These are phyloP conservation scores for Candida vaughaniae DNA, from an alignment of 805 yeast genomes.

Conservation along the genomic window DNA sequence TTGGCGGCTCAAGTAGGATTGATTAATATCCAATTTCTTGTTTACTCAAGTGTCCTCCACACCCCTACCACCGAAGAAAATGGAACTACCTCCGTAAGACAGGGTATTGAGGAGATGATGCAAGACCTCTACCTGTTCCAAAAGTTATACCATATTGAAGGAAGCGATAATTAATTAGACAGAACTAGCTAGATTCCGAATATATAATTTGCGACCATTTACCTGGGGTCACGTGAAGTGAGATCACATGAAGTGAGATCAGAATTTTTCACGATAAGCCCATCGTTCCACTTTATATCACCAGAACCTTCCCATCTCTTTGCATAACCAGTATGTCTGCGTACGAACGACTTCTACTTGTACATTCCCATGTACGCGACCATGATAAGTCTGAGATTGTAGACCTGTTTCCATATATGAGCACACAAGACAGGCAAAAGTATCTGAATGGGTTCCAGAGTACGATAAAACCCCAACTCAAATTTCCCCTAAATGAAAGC, in stretches of 20 bases:
- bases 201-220: too few species aligned
- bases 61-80: conserved; percentile 9
- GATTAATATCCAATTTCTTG: conserved; percentile 69
- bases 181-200: too few species aligned
- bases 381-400: conserved; percentile 8
- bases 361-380: conserved; percentile 11
- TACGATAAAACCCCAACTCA: not conserved
- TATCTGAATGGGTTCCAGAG: conserved; percentile 6
- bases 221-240: too few species aligned
- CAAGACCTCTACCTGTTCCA: conserved; percentile 50
- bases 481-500: conserved; percentile 5
- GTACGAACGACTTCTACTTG: conserved; percentile 9
- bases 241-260: conserved; percentile 8
- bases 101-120: conserved; percentile 59
- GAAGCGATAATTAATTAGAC: conserved; percentile 35
- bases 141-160: conserved; percentile 43
- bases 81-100: conserved; percentile 22
- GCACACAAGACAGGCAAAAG: conserved; percentile 4
- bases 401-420: conserved; percentile 12
- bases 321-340: too few species aligned
- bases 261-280: not conserved
- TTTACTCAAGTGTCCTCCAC: conserved; percentile 44
- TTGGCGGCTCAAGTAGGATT: conserved; percentile 76
- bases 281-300: too few species aligned
- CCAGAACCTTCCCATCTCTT: too few species aligned